Evolutionary conservation across 345 rosid species (phyloP), one percentile per base, ranked within the genome.

Genomic region (Anacardium occidentale): DNA sequence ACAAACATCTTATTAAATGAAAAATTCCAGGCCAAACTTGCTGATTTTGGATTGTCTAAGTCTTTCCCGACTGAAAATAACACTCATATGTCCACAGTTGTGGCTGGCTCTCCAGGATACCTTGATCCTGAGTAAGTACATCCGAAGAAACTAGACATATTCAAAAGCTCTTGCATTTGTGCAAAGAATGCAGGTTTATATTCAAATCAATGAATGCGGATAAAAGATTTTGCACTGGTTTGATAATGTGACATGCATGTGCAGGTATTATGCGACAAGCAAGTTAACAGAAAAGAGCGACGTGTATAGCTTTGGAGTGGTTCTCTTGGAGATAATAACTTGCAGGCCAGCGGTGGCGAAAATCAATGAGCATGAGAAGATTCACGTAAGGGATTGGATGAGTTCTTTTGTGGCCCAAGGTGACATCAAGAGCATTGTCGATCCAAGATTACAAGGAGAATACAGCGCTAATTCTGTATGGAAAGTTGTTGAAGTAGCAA

Each of bases 21-120:
- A 1, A 63, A 63, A 42, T 52, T 77, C 25, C 77, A 64, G 26
- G 69, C 81, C 10, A 82, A 72, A 22, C 0, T 83, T 15, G 57
- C 78, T 13, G 78, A 80, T 72, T 83, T 83, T 24, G 82, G 83
- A 0, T 12, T 79, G 2, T 83, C 80, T 0, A 80, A 75, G 5
- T 53, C 59, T 58, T 79, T 82, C 71, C 76, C 78, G 10, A 76
- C 22, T 21, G 85, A 83, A 59, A 73, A 66, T 7, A 72, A 69
- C 14, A 79, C 68, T 66, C 73, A 84, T 68, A 76, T 82, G 13
- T 81, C 87, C 1, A 84, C 91, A 20, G 3, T 34, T 8, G 79
- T 81, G 58, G 83, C 85, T 29, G 89, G 92, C 37, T 86, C 92
- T 1, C 68, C 77, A n/a, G 91, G 87, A 3, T 83, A 86, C 57